These are phyloP conservation scores for Mycena crocata DNA, from an alignment of 768 basidiomycete species.

Conservation along the genomic window DNA sequence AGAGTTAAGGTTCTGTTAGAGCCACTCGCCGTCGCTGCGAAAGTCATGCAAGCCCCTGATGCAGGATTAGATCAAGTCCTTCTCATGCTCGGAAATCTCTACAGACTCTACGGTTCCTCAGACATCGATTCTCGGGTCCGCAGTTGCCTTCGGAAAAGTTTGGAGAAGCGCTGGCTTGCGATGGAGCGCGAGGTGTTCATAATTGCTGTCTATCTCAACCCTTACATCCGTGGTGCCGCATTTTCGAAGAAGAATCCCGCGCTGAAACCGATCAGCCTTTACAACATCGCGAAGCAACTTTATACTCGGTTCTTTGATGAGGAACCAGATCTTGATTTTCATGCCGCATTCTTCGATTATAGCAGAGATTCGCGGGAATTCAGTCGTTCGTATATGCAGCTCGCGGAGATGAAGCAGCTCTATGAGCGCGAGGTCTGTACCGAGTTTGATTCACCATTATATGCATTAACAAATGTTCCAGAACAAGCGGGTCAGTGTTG, in stretches of 20 bases:
- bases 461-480: neutral
- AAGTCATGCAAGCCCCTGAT: slow-evolving; percentile 35
- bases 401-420: no score
- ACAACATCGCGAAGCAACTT: neutral
- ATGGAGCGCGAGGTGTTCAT: slow-evolving; percentile 27
- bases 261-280: slow-evolving; percentile 1
- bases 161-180: slow-evolving; percentile 30
- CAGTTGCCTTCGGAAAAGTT: slow-evolving; percentile 15
- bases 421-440: no score
- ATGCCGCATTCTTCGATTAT: slow-evolving; percentile 16
- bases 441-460: no score
- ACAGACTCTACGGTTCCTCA: slow-evolving; percentile 7
- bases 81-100: slow-evolving; percentile 31
- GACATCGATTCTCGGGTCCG: neutral
- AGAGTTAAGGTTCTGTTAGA: slow-evolving; percentile 21
- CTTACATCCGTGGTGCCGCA: slow-evolving; percentile 13
- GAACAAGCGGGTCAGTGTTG: neutral
- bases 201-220: slow-evolving; percentile 26
- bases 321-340: slow-evolving; percentile 14
- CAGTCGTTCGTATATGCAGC: no score
- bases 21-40: slow-evolving; percentile 42
- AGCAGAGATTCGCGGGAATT: neutral
- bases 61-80: slow-evolving; percentile 36
- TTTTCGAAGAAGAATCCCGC: slow-evolving; percentile 6
- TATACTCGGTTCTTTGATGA: slow-evolving; percentile 1